Base-by-base conservation (phyloP, 169 alveolate species). In the Cryptosporidium ryanae region DNA sequence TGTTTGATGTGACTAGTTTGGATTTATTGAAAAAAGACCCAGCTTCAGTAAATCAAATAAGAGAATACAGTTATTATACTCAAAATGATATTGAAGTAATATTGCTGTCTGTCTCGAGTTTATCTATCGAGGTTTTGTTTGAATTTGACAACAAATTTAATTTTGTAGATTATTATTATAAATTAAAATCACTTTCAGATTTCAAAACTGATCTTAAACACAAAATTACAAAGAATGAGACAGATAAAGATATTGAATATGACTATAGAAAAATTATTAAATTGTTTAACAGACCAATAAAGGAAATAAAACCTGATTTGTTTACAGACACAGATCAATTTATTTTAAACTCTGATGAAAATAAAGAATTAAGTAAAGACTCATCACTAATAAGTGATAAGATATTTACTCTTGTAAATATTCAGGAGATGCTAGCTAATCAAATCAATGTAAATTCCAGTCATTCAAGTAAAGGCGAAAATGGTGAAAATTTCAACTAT, bases 261-360 rank as follows among this genome's bases (percentile, higher is more conserved):
- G 46, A 68, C 23, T 68, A 68, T 55, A 68, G 23, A 5, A 43
- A 68, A 21, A 49, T 68, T 1, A 54, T 68, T 29, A 55, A 21
- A n/a, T 31, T 68, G 48, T 38, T 68, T 18, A 68, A 68, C n/a
- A 50, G 83, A 27, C 83, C 83, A 15, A 68, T 68, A 31, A 29
- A 52, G 13, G 83, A 68, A 15, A 55, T 68, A 4, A 50, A 29
- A 5, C 63, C 38, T 25, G 66, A 68, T 0, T 29, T 68, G 21
- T 68, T 68, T 31, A 29, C 12, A n/a, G 66, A 55, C 15, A 18
- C 31, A 27, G 50, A 29, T 10, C 1, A 25, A 12, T 3, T 68
- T n/a, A 12, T 18, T 23, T 18, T 49, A 31, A n/a, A 10, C 17
- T 18, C 48, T 13, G 32, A 23, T 34, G 48, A 68, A 3, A 34